These are phyloP conservation scores for Datura wrightii DNA, from an alignment of 257 asterid genomes.

Conservation along the genomic window DNA sequence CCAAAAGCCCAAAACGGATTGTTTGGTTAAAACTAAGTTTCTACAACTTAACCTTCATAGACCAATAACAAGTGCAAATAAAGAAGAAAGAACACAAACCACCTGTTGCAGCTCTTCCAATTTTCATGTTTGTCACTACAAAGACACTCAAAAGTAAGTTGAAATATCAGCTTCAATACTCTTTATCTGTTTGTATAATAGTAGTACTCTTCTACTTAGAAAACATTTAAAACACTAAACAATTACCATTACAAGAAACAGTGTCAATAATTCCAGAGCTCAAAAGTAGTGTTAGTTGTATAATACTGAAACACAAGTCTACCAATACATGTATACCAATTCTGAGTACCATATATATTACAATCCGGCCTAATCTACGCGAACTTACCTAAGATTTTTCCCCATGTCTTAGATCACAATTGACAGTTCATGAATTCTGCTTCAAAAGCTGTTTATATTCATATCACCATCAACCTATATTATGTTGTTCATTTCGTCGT, in stretches of 20 bases:
- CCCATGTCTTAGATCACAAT: neutral
- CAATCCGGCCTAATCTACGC: slow-evolving; percentile 30
- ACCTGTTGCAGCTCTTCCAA: neutral
- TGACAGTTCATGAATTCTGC: neutral
- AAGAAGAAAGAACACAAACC: neutral
- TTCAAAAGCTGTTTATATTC: neutral
- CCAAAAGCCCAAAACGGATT: neutral
- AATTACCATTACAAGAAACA: slow-evolving; percentile 1
- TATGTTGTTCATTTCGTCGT: neutral
- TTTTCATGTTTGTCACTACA: neutral
- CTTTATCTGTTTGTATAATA: neutral
- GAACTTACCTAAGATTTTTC: neutral
- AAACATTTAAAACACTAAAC: neutral
- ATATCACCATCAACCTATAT: slow-evolving; percentile 20
- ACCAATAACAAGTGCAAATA: neutral
- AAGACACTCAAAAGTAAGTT: neutral
- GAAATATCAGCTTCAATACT: neutral
- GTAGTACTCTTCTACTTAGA: neutral
- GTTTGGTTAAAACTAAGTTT: neutral
- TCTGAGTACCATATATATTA: slow-evolving; percentile 37
- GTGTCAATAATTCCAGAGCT: slow-evolving; percentile 9
- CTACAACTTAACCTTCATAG: neutral
- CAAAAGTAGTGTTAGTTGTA: slow-evolving; percentile 44
- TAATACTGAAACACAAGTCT: slow-evolving; percentile 38
- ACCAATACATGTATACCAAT: slow-evolving; percentile 37